Evolutionary conservation across 1,139 yeast genomes (phyloP), one percentile per base, ranked within the genome.

Genomic region (Nadsonia commutata): DNA sequence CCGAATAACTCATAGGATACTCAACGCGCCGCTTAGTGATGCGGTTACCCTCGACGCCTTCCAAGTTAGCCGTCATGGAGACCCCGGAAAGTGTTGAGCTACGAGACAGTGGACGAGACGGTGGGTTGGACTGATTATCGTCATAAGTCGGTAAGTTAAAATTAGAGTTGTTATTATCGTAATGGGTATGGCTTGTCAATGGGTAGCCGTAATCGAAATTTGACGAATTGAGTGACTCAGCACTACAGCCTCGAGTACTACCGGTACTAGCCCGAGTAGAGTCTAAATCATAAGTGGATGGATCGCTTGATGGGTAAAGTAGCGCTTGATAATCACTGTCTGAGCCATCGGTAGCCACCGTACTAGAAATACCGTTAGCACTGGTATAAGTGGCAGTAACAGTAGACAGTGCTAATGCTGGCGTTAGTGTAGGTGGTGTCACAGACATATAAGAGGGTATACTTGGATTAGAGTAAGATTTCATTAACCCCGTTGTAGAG

Each of bases 61-160:
- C 85, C 53, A 78, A 78, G 21, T 82, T 77, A 11, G 85, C 85
- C 2, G 81, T 78, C 18, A 80, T 77, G 0, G 84, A 77, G 31
- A 78, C 59, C 42, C 81, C 78, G 2, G 83, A 76, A 2, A 79
- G 72, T 31, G 73, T 72, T 18, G 83, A 76, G 40, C 72, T 72
- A 43, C 83, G 66, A 0, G 83, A 77, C 23, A 74, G 55, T 0
- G 82, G 80, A 45, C 81, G 65, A 3, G 75, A 70, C 16, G 52
- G 54, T 43, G 18, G n/a, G n/a, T n/a, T n/a, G n/a, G n/a, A n/a
- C n/a, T n/a, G n/a, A n/a, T n/a, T n/a, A n/a, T n/a, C n/a, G n/a
- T n/a, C n/a, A n/a, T n/a, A n/a, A n/a, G n/a, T n/a, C n/a, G n/a
- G n/a, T n/a, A n/a, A n/a, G n/a, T n/a, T n/a, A n/a, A n/a, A n/a